Evolutionary conservation across 768 basidiomycete species (phyloP).

Genomic region (Tricholoma flavovirens): DNA sequence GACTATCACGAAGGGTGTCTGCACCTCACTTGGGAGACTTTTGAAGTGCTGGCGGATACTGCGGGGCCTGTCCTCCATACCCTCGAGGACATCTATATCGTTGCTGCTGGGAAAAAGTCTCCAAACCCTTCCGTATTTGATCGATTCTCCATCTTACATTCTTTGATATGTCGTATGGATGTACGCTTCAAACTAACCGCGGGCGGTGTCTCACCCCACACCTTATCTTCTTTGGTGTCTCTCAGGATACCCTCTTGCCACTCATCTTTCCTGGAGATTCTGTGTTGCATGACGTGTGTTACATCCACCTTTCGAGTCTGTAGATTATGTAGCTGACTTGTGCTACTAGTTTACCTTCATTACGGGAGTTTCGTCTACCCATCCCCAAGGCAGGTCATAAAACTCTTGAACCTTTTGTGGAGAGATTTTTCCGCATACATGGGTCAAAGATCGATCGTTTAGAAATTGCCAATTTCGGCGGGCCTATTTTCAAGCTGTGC

Average conservation of each 20-base stretch:
- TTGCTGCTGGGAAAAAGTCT: too few species aligned
- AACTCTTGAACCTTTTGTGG: too few species aligned
- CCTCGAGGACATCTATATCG: background rate
- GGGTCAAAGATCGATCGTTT: background rate
- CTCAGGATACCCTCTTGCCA: background rate
- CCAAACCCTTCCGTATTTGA: background rate
- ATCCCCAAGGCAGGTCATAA: too few species aligned
- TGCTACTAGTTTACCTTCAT: too few species aligned
- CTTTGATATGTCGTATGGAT: background rate
- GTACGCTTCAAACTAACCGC: background rate
- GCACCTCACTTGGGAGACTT: background rate
- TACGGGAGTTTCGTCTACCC: too few species aligned
- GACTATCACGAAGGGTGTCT: background rate
- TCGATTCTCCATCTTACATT: background rate
- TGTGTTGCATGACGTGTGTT: too few species aligned
- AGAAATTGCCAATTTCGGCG: background rate
- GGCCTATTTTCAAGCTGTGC: background rate
- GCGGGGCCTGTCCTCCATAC: background rate
- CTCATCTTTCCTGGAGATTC: background rate
- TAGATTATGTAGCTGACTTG: background rate
- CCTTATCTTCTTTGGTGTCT: background rate
- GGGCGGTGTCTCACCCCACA: background rate
- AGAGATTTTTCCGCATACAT: too few species aligned
- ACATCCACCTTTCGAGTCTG: background rate
- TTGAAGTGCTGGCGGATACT: background rate